Evolutionary conservation across 2,329 filamentous ascomycete genomes (phyloP).

Genomic region (Neoascochyta sp.): DNA sequence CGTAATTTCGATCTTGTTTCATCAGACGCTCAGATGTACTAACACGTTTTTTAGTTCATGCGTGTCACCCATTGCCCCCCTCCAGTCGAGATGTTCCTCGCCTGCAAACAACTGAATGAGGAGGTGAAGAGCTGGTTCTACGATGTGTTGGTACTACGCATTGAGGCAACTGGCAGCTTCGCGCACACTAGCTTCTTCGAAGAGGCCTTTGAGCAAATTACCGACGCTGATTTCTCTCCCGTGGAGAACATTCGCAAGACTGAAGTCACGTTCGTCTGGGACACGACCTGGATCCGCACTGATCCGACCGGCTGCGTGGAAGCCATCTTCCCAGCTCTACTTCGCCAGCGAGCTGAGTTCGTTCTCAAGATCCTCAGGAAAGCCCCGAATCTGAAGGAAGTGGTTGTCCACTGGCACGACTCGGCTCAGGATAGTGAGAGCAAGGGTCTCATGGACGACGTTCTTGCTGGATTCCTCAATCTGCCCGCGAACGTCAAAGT

Average conservation of each 20-base stretch:
- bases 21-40: no score
- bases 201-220: conserved; percentile 24
- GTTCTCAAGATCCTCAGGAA: conserved; percentile 22
- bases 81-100: conserved; percentile 26
- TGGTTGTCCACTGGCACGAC: conserved; percentile 35
- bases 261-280: conserved; percentile 33
- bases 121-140: conserved; percentile 36
- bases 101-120: conserved; percentile 25
- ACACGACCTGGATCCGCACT: conserved; percentile 30
- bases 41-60: conserved; percentile 32
- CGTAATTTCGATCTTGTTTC: no score
- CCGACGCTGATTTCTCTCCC: conserved; percentile 30
- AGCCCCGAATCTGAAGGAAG: conserved; percentile 23
- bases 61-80: conserved; percentile 29
- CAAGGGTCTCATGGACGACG: conserved; percentile 18
- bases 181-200: conserved; percentile 34
- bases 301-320: conserved; percentile 12
- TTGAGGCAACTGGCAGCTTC: conserved; percentile 34
- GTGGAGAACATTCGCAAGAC: conserved; percentile 34
- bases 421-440: conserved; percentile 23
- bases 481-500: conserved; percentile 20
- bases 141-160: conserved; percentile 24
- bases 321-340: conserved; percentile 27
- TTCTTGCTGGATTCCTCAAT: conserved; percentile 19
- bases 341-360: conserved; percentile 22